Percentiles rank a stretch among this genome's conserved stretches.
These are phyloP conservation scores for Mycena belliarum DNA, from an alignment of 768 basidiomycete species.

Conservation along the genomic window DNA sequence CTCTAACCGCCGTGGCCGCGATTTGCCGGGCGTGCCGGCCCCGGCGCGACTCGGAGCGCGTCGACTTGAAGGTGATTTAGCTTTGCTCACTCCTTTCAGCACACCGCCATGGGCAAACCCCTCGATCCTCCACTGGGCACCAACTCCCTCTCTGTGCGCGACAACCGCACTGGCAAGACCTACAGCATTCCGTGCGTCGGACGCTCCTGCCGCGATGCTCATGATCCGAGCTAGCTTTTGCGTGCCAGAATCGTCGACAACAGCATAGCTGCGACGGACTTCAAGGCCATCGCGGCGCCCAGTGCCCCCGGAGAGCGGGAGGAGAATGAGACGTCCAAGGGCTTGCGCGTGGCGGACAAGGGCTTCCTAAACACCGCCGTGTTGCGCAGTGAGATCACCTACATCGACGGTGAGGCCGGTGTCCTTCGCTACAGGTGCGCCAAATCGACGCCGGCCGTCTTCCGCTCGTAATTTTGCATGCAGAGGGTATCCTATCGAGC, in stretches of 20 bases:
- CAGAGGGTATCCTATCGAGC: conserved; percentile 92
- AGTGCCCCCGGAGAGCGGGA: conserved; percentile 59
- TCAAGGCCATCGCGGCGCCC: conserved; percentile 73
- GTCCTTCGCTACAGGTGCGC: conserved; percentile 74
- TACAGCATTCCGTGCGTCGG: conserved; percentile 68
- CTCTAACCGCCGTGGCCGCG: conserved; percentile 1
- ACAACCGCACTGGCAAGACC: conserved; percentile 84
- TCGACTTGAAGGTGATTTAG: too few relatives aligned
- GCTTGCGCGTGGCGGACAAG: conserved; percentile 75
- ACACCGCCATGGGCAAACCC: conserved; percentile 17
- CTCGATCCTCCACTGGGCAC: conserved; percentile 10
- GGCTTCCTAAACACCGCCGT: conserved; percentile 86
- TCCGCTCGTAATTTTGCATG: neutral
- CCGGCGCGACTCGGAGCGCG: neutral
- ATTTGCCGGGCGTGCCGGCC: neutral
- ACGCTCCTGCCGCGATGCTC: conserved; percentile 12
- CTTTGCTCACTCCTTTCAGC: conserved; percentile 1
- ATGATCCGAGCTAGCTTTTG: neutral
- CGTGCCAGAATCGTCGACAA: conserved; percentile 72
- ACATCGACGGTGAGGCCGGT: conserved; percentile 88
- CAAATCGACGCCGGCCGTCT: neutral
- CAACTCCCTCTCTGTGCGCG: conserved; percentile 63
- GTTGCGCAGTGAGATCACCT: conserved; percentile 79
- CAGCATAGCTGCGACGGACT: conserved; percentile 75
- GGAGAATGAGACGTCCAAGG: conserved; percentile 84